These are phyloP conservation scores for Echites panduratus DNA, from an alignment of 257 asterid genomes.

Conservation along the genomic window DNA sequence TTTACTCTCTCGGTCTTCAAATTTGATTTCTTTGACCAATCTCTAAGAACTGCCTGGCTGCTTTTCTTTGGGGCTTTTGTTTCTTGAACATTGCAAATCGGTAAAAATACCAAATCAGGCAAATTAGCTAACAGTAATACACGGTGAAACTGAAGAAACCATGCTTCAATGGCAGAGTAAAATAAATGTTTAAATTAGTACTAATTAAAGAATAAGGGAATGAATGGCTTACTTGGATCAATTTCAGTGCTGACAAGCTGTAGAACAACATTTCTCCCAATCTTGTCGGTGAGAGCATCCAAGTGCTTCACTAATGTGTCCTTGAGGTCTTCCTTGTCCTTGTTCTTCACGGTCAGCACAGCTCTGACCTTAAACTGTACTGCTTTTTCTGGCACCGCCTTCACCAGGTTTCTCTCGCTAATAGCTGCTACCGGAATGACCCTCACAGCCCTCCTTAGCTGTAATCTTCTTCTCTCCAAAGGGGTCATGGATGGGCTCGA, in stretches of 20 bases:
- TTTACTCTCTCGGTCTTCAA: conserved; percentile 71
- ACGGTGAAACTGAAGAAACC: neutral
- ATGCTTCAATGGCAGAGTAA: neutral
- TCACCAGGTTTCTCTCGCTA: conserved; percentile 62
- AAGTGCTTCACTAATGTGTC: conserved; percentile 61
- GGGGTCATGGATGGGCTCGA: conserved; percentile 16
- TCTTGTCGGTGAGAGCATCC: conserved; percentile 68
- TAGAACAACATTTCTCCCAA: conserved; percentile 75
- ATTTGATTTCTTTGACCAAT: conserved; percentile 88
- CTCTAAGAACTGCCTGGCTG: conserved; percentile 58
- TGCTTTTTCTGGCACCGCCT: conserved; percentile 59
- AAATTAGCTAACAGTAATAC: neutral
- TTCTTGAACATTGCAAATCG: conserved; percentile 26
- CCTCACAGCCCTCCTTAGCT: conserved; percentile 15
- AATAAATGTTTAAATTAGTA: too few relatives aligned
- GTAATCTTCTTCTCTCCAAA: conserved; percentile 28
- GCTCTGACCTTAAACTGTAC: conserved; percentile 78
- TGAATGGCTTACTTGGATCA: conserved; percentile 62
- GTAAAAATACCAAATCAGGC: neutral
- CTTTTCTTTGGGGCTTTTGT: conserved; percentile 68
- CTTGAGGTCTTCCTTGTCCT: conserved; percentile 66
- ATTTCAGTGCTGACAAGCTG: conserved; percentile 69
- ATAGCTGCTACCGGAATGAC: conserved; percentile 54
- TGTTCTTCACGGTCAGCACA: conserved; percentile 72
- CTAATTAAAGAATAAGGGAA: neutral